Percentiles rank a stretch among this genome's conserved stretches.
Evolutionary conservation across 2,329 filamentous ascomycete species (phyloP).

Genomic region (Fusarium anthophilum): DNA sequence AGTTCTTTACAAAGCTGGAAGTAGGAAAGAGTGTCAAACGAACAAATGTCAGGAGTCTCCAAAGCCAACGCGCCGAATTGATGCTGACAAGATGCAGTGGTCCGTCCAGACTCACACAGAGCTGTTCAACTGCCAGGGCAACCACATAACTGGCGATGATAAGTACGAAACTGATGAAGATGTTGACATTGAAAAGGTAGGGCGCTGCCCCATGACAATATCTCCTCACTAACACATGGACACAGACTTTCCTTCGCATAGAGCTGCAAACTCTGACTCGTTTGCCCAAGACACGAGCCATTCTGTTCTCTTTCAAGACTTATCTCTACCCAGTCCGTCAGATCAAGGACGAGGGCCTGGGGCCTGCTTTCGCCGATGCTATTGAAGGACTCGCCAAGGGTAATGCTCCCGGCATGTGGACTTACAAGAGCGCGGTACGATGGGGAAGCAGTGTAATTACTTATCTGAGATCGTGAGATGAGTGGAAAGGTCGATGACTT

Average conservation of each 20-base stretch:
- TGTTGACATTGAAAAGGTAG: slow-evolving; percentile 15
- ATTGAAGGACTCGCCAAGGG: slow-evolving; percentile 28
- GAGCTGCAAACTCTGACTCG: slow-evolving; percentile 29
- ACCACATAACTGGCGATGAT: slow-evolving; percentile 30
- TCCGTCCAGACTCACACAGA: slow-evolving; percentile 35
- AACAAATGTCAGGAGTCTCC: slow-evolving; percentile 53
- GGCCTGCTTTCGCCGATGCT: slow-evolving; percentile 25
- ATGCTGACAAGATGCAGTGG: slow-evolving; percentile 26
- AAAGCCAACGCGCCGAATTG: rapidly evolving
- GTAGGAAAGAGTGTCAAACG: slow-evolving; percentile 60
- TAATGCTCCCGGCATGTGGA: slow-evolving; percentile 35
- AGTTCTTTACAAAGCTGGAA: slow-evolving; percentile 59
- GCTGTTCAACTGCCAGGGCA: slow-evolving; percentile 26
- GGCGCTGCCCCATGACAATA: rapidly evolving
- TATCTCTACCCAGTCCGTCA: slow-evolving; percentile 31
- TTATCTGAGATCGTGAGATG: slow-evolving; percentile 21
- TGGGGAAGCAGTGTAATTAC: slow-evolving; percentile 26
- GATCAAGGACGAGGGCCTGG: slow-evolving; percentile 25
- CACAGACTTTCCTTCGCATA: slow-evolving; percentile 30
- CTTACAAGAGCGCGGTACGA: slow-evolving; percentile 28
- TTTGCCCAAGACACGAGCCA: slow-evolving; percentile 22
- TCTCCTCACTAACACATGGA: not conserved
- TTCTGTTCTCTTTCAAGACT: slow-evolving; percentile 33
- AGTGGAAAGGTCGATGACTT: not conserved
- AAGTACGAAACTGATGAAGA: slow-evolving; percentile 4